Evolutionary conservation across 2,329 filamentous ascomycete genomes (phyloP).

Genomic region (Emergomyces orientalis): DNA sequence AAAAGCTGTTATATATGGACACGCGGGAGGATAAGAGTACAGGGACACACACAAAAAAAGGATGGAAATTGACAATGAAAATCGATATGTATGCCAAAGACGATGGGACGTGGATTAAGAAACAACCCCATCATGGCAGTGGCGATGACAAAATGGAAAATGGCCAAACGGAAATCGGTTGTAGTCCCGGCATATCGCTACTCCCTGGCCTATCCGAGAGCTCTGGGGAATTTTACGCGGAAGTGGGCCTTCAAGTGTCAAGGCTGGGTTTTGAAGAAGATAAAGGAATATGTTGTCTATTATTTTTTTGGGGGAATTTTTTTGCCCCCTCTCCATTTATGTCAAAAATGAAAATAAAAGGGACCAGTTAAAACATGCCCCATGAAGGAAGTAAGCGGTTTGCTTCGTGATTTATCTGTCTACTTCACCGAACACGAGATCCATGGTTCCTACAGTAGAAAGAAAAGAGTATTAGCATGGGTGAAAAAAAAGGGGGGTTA

Average conservation of each 20-base stretch:
- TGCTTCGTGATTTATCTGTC: conserved; percentile 38
- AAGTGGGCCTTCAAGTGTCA: neutral
- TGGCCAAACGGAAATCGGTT: neutral
- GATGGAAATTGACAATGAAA: conserved; percentile 23
- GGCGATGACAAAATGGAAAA: neutral
- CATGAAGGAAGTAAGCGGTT: neutral
- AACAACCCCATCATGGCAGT: neutral
- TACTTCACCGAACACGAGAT: conserved; percentile 73
- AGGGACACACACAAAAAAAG: conserved; percentile 14
- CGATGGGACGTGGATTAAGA: no score
- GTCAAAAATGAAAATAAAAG: neutral
- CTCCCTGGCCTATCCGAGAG: neutral
- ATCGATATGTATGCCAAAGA: conserved; percentile 16
- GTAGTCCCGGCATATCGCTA: neutral
- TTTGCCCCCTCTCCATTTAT: conserved; percentile 10
- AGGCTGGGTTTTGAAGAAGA: conserved; percentile 12
- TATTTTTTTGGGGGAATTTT: conserved; percentile 14
- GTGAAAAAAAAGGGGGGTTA: neutral
- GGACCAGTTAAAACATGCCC: neutral
- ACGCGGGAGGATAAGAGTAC: conserved; percentile 15
- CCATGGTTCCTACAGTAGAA: conserved; percentile 52
- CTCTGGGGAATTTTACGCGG: neutral
- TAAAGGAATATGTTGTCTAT: conserved; percentile 24
- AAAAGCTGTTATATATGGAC: neutral
- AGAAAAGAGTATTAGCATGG: neutral